Percentiles rank a stretch among this genome's conserved stretches.
Evolutionary conservation across 1,139 yeast species (phyloP).

Genomic region (Blastobotrys apis): DNA sequence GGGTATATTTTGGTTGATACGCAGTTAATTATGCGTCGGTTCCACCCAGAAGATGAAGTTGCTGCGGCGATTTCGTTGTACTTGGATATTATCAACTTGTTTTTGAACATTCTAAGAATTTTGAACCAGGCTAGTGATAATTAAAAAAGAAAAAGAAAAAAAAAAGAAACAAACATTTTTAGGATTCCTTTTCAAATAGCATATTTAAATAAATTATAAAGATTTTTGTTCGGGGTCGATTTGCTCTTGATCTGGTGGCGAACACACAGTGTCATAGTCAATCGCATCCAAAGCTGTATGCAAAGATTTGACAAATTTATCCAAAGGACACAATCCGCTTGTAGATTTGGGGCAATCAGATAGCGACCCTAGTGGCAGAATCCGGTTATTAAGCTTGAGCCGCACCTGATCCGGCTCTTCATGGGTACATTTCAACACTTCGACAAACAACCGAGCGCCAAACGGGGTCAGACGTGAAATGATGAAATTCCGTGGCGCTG

Average conservation of each 20-base stretch:
- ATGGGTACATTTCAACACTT: slow-evolving; percentile 38
- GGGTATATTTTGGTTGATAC: slow-evolving; percentile 77
- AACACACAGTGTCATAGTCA: slow-evolving; percentile 39
- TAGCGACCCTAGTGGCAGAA: slow-evolving; percentile 38
- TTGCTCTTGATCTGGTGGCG: slow-evolving; percentile 6
- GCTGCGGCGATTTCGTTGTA: slow-evolving; percentile 73
- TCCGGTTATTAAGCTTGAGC: slow-evolving; percentile 39
- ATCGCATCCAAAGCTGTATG: slow-evolving; percentile 31
- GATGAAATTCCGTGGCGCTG: slow-evolving; percentile 41
- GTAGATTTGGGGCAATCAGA: slow-evolving; percentile 34
- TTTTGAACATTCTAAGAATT: slow-evolving; percentile 68
- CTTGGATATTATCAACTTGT: slow-evolving; percentile 76
- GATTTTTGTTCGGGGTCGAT: not conserved
- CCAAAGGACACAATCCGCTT: slow-evolving; percentile 38
- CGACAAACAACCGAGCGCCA: slow-evolving; percentile 41
- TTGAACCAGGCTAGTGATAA: slow-evolving; percentile 49
- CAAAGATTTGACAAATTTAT: slow-evolving; percentile 35
- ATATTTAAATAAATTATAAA: not conserved
- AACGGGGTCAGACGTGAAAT: slow-evolving; percentile 42
- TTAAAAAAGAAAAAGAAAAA: slow-evolving; percentile 2
- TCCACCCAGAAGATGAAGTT: slow-evolving; percentile 81
- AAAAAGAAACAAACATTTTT: not conserved
- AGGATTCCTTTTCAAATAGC: not conserved
- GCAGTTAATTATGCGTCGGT: slow-evolving; percentile 72
- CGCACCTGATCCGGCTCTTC: slow-evolving; percentile 30